phyloP scores from a whole-genome alignment of 2,329 filamentous ascomycete genomes.

The Phyllosticta paracitricarpa region DNA sequence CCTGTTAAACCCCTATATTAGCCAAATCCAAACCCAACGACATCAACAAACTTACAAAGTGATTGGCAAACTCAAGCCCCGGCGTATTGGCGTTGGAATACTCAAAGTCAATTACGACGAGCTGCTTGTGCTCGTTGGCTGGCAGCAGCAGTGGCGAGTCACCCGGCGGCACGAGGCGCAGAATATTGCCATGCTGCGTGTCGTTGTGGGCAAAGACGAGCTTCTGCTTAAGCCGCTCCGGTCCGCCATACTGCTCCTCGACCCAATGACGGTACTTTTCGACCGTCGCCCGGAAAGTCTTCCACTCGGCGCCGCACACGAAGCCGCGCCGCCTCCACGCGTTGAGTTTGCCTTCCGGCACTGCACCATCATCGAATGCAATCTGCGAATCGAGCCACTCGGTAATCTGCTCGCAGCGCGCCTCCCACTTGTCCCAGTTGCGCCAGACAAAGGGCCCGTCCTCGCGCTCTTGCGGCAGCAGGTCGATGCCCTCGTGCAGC shows the following conservation, averaged over 20 bases:
- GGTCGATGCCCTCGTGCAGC: conserved; percentile 83
- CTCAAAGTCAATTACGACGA: conserved; percentile 97
- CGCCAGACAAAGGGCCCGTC: conserved; percentile 75
- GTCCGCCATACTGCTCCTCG: conserved; percentile 59
- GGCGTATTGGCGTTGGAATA: conserved; percentile 84
- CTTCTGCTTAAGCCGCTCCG: conserved; percentile 56
- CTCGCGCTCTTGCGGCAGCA: conserved; percentile 67
- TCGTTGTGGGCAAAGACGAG: conserved; percentile 97
- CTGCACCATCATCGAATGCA: conserved; percentile 21
- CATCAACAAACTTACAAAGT: conserved; percentile 54
- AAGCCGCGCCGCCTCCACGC: conserved; percentile 62
- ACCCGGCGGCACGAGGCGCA: conserved; percentile 59
- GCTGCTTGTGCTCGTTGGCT: conserved; percentile 87
- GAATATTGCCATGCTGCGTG: conserved; percentile 97
- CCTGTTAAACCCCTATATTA: conserved; percentile 28
- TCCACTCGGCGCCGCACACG: conserved; percentile 78
- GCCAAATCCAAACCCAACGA: neutral
- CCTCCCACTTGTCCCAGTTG: conserved; percentile 91
- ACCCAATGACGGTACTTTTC: conserved; percentile 69
- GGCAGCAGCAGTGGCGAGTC: conserved; percentile 82
- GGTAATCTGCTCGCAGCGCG: conserved; percentile 52
- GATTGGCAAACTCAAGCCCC: conserved; percentile 90
- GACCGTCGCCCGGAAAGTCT: conserved; percentile 62
- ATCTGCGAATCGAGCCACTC: conserved; percentile 54
- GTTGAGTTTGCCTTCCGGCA: conserved; percentile 20